Base-by-base conservation (phyloP, 495 filamentous ascomycete species). In the Elaphomyces granulatus region DNA sequence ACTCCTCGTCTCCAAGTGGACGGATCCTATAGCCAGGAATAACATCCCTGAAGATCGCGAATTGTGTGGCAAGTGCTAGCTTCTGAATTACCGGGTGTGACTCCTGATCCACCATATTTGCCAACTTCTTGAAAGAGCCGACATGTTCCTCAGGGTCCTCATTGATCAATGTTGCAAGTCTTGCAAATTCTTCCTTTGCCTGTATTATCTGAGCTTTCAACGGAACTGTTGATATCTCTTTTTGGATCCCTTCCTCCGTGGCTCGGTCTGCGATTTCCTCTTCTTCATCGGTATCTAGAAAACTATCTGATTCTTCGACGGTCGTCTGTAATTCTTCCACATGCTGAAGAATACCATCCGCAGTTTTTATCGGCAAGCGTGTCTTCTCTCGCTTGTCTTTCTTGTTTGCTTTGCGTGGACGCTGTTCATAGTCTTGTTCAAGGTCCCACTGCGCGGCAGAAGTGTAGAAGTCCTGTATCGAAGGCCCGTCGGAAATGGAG, bases 11-110 rank as follows among this genome's bases (percentile, higher is more conserved):
- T 2, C 68, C 68, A 4, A 82, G 58, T 15, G 87, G 84, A 15
- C 90, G 79, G 58, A 96, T 96, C 26, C 90, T 71, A 49, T 96
- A 98, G 4, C 88, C 90, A 0, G 90, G 90, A 34, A 98, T 94
- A 32, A 94, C 70, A 63, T 96, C 87, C 54, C 87, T 92, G 60
- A 85, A 98, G n/a, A 95, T 71, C 4, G 87, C 77, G 52, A 87
- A 67, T 58, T 94, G 87, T 15, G 87, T 80, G 12, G 76, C 83
- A 18, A 98, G 57, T 16, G 79, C 81, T 37, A 98, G 66, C 51
- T 85, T 90, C 61, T 80, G 77, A 49, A 96, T 78, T 4, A 80
- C 77, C 21, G 71, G 54, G 43, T 87, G 79, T 6, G 64, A 53
- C n/a, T 48, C 45, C 9, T 58, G 58, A 32, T 78, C 67, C 23